These are phyloP conservation scores for Rubia peregrina DNA, from an alignment of 305 asterid genomes.

Conservation along the genomic window DNA sequence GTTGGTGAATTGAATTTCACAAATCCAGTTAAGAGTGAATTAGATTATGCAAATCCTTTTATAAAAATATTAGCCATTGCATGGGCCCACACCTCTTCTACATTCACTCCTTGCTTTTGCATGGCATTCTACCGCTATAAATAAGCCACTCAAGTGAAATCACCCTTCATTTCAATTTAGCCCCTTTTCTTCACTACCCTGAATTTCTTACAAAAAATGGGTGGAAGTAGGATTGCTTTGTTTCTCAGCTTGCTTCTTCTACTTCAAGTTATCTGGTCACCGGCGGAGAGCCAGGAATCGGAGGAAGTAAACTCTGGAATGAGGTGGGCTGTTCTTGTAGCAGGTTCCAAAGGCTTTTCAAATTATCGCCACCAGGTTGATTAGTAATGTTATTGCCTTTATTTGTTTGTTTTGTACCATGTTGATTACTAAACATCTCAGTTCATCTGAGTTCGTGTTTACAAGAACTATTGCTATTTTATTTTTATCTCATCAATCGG, in stretches of 20 bases:
- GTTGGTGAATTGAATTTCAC: too few relatives aligned
- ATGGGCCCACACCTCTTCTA: constrained; percentile 30
- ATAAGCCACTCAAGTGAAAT: background rate
- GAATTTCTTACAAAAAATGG: constrained; percentile 23
- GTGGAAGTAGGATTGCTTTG: constrained; percentile 11
- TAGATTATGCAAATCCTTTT: too few relatives aligned
- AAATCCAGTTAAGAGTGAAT: too few relatives aligned
- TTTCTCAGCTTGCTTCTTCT: constrained; percentile 24
- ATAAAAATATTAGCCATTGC: background rate
- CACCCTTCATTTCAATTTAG: background rate
- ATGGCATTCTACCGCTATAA: constrained; percentile 33
- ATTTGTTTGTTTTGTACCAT: background rate
- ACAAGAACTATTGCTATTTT: too few relatives aligned
- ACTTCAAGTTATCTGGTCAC: constrained; percentile 48
- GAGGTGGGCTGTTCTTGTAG: constrained; percentile 90
- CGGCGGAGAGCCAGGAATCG: constrained; percentile 30
- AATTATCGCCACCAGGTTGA: constrained; percentile 89
- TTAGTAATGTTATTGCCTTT: background rate
- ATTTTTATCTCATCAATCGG: background rate
- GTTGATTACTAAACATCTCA: background rate
- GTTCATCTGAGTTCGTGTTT: too few relatives aligned
- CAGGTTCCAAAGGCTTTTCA: constrained; percentile 79
- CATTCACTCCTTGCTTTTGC: constrained; percentile 35
- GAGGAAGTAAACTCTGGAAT: constrained; percentile 33
- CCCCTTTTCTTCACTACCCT: too few relatives aligned